Conservation (phyloP, 768 basidiomycete genomes). For the Suillus subluteus region DNA sequence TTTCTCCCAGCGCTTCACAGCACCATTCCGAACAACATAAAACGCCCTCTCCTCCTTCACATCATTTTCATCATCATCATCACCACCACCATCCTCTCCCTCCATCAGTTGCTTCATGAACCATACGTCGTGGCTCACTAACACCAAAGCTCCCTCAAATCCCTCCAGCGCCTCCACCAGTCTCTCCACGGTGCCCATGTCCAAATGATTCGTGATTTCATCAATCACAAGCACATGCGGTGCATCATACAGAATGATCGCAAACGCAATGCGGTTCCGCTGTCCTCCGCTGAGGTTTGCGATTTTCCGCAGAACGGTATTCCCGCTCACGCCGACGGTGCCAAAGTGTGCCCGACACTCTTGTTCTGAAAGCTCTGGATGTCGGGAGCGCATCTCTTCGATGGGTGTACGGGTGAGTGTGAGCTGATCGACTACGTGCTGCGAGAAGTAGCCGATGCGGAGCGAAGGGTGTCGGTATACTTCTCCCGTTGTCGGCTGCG, state of each 20-base stretch:
- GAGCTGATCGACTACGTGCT: slow-evolving; percentile 63
- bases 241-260: slow-evolving; percentile 51
- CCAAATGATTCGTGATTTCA: slow-evolving; percentile 74
- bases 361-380: slow-evolving; percentile 30
- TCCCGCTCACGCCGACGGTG: slow-evolving; percentile 17
- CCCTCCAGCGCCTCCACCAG: slow-evolving; percentile 53
- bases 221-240: slow-evolving; percentile 60
- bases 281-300: slow-evolving; percentile 28
- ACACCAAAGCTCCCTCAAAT: slow-evolving; percentile 58
- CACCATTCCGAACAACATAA: slow-evolving; percentile 28
- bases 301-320: slow-evolving; percentile 17
- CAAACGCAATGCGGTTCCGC: slow-evolving; percentile 53
- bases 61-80: slow-evolving; percentile 27
- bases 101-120: slow-evolving; percentile 27
- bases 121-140: slow-evolving; percentile 68
- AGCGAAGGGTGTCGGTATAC: slow-evolving; percentile 56
- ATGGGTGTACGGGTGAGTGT: slow-evolving; percentile 25
- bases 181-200: slow-evolving; percentile 60
- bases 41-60: slow-evolving; percentile 19
- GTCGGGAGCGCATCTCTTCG: slow-evolving; percentile 30
- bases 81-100: slow-evolving; percentile 21
- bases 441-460: slow-evolving; percentile 62
- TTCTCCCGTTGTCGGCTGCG: slow-evolving; percentile 48
- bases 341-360: slow-evolving; percentile 31
- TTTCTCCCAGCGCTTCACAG: slow-evolving; percentile 26